phyloP scores from a whole-genome alignment of 179 eudicot genomes.

The Nepenthes alata region DNA sequence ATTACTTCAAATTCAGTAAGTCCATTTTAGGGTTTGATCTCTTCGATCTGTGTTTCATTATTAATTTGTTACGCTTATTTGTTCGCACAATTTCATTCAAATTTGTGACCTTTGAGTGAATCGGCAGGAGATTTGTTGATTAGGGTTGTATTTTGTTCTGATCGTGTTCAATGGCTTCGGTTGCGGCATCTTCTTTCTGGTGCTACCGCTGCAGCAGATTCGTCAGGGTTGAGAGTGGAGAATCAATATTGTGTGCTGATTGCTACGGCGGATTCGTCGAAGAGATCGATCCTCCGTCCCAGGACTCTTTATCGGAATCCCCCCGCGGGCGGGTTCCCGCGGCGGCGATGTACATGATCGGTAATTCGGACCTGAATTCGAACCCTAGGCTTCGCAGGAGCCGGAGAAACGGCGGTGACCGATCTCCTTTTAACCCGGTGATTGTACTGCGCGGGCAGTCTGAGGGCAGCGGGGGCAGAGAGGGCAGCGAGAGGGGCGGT shows the following conservation, averaged over 20 bases:
- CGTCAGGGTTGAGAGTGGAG: slow-evolving; percentile 28
- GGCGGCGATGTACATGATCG: slow-evolving; percentile 38
- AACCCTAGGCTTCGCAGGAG: slow-evolving; percentile 35
- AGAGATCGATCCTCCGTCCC: slow-evolving; percentile 28
- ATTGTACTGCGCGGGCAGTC: slow-evolving; percentile 55
- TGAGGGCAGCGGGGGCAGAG: slow-evolving; percentile 9
- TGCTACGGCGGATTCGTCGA: slow-evolving; percentile 69
- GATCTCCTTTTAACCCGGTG: slow-evolving; percentile 71
- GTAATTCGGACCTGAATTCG: slow-evolving; percentile 12
- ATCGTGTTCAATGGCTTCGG: slow-evolving; percentile 13
- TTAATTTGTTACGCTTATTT: too few relatives aligned
- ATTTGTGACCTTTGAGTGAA: too few relatives aligned
- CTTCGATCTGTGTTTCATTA: too few relatives aligned
- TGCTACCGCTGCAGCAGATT: slow-evolving; percentile 81
- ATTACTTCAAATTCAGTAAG: too few relatives aligned
- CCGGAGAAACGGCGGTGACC: slow-evolving; percentile 42
- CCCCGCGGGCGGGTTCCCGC: slow-evolving; percentile 46
- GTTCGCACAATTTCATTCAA: too few relatives aligned
- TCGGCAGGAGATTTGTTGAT: too few relatives aligned
- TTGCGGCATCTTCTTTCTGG: slow-evolving; percentile 48
- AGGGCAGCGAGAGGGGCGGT: slow-evolving; percentile 4
- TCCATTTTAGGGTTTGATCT: too few relatives aligned
- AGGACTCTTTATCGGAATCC: slow-evolving; percentile 21
- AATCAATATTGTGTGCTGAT: slow-evolving; percentile 50
- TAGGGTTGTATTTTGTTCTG: too few relatives aligned